Evolutionary conservation across 306 rosid species (phyloP).

Genomic region (Mimosa bimucronata): DNA sequence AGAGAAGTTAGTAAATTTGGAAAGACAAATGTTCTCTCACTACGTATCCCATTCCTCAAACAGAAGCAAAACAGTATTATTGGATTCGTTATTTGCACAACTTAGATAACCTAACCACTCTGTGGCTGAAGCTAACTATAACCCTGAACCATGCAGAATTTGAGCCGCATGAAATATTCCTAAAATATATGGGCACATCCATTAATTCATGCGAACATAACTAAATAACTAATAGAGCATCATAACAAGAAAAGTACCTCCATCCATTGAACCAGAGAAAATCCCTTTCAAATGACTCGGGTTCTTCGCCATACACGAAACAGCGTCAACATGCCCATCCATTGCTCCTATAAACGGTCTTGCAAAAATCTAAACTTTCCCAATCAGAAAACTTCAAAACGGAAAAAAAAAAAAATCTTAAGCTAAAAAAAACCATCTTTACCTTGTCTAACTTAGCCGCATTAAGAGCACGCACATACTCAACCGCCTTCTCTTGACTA

Average conservation of each 20-base stretch:
- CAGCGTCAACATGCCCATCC: slow-evolving; percentile 91
- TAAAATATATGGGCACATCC: not conserved
- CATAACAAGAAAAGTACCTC: slow-evolving; percentile 61
- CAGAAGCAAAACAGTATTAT: slow-evolving; percentile 11
- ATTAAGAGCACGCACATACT: slow-evolving; percentile 86
- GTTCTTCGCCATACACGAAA: slow-evolving; percentile 88
- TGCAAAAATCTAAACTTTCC: slow-evolving; percentile 73
- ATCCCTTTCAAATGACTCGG: slow-evolving; percentile 81
- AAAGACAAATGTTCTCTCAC: slow-evolving; percentile 11
- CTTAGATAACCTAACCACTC: not conserved
- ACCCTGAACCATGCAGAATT: not conserved
- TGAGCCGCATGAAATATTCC: not conserved
- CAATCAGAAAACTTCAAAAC: slow-evolving; percentile 5
- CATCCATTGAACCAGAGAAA: slow-evolving; percentile 96
- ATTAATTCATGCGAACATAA: slow-evolving; percentile 8
- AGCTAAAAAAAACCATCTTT: not conserved
- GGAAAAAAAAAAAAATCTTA: not conserved
- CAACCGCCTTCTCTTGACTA: slow-evolving; percentile 86
- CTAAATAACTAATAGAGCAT: slow-evolving; percentile 1
- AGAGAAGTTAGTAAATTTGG: not conserved
- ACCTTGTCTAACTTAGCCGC: slow-evolving; percentile 95
- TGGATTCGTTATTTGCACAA: not conserved
- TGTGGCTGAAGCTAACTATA: slow-evolving; percentile 3
- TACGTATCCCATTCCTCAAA: slow-evolving; percentile 18
- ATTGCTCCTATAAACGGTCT: slow-evolving; percentile 92